Percentiles rank a stretch among this genome's conserved stretches.
Evolutionary conservation across 768 basidiomycete species (phyloP).

Genomic region (Hypholoma sublateritium): DNA sequence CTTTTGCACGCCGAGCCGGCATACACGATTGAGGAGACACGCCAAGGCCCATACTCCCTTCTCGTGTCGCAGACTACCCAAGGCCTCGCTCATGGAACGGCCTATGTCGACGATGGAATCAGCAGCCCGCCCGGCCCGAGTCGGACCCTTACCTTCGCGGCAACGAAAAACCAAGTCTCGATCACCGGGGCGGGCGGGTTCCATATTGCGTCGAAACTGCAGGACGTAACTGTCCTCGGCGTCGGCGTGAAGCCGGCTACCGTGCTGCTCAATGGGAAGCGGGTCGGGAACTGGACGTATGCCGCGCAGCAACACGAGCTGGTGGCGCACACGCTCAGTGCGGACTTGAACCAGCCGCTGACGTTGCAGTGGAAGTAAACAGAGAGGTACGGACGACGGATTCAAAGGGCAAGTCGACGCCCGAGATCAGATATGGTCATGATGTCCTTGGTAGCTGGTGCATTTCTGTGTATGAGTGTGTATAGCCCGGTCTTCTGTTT

Average conservation of each 20-base stretch:
- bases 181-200: slow-evolving; percentile 42
- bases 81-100: slow-evolving; percentile 55
- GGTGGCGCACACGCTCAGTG: slow-evolving; percentile 33
- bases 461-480: too few relatives aligned
- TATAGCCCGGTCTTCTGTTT: too few relatives aligned
- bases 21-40: slow-evolving; percentile 70
- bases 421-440: too few relatives aligned
- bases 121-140: slow-evolving; percentile 57
- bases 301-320: slow-evolving; percentile 37
- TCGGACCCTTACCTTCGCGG: slow-evolving; percentile 46
- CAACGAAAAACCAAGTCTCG: slow-evolving; percentile 30
- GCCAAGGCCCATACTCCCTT: slow-evolving; percentile 58
- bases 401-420: too few relatives aligned
- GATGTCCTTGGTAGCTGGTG: too few relatives aligned
- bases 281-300: slow-evolving; percentile 39
- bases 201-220: slow-evolving; percentile 45
- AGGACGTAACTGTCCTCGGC: slow-evolving; percentile 59
- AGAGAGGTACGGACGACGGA: neutral
- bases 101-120: slow-evolving; percentile 72
- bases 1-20: slow-evolving; percentile 61
- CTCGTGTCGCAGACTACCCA: slow-evolving; percentile 52
- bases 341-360: slow-evolving; percentile 41
- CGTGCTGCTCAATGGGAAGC: slow-evolving; percentile 39
- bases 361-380: slow-evolving; percentile 24
- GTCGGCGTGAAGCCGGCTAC: slow-evolving; percentile 36